A percentile compares a stretch with the other conserved stretches of the same genome.
These are phyloP conservation scores for Myotisia sp. DNA, from an alignment of 2,329 filamentous ascomycete genomes.

Conservation along the genomic window DNA sequence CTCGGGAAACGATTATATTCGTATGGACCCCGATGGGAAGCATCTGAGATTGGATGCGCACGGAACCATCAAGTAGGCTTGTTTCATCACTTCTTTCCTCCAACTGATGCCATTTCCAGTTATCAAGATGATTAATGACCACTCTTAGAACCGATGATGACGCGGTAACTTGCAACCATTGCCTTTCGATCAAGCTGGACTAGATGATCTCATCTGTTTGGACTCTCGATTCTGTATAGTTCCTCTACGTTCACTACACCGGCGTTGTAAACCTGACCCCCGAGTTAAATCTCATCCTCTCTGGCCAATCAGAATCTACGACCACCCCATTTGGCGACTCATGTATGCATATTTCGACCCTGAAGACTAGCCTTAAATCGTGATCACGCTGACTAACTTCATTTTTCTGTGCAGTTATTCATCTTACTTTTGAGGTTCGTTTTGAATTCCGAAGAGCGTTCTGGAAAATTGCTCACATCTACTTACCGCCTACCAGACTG, in stretches of 20 bases:
- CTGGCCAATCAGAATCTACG: constrained; percentile 19
- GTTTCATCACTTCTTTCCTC: neutral
- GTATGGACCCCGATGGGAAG: constrained; percentile 26
- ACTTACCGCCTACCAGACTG: constrained; percentile 20
- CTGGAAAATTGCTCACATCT: neutral
- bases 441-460: neutral
- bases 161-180: constrained; percentile 19
- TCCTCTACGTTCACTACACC: constrained; percentile 29
- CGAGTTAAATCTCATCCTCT: constrained; percentile 22
- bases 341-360: constrained; percentile 19
- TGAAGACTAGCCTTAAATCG: too few relatives aligned
- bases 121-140: neutral
- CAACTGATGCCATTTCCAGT: neutral
- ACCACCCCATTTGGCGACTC: constrained; percentile 27
- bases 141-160: constrained; percentile 20
- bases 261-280: constrained; percentile 25
- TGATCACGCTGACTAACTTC: neutral
- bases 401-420: constrained; percentile 19
- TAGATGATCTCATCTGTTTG: too few relatives aligned
- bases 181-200: too few relatives aligned
- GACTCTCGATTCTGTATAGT: constrained; percentile 12
- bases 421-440: constrained; percentile 24
- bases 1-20: constrained; percentile 31
- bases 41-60: constrained; percentile 29
- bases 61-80: constrained; percentile 25